Evolutionary conservation across 225 moss, liverwort and hornwort genomes (phyloP), one percentile per base, ranked within the genome.

Genomic region (Straminergon stramineum): DNA sequence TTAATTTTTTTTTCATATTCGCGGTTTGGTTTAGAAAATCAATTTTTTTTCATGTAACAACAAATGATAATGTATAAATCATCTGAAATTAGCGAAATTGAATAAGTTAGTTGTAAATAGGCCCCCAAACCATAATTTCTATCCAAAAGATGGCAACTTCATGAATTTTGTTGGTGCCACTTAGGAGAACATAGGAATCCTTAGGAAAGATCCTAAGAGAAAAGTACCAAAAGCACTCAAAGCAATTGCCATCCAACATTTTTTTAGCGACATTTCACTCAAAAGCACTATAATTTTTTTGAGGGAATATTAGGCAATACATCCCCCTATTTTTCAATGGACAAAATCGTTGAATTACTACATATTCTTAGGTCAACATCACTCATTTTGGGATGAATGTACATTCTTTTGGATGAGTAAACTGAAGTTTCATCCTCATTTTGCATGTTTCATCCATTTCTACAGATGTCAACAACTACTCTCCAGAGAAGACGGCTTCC

Each of bases 81-180:
- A 4, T 7, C 12, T 1, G 1, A 75, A 7, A 32, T 31, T 11
- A 51, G 51, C 11, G 12, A 51, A 75, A 18, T 20, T 32, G 4
- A 75, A 32, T 32, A 51, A 52, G 0, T 76, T 27, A 26, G 2
- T 15, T 18, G 6, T 0, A 0, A 31, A 48, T 1, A 75, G 18
- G 6, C 7, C 13, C 1, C 2, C 0, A 7, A 31, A 17, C 0
- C 4, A 31, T 0, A 0, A 12, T 19, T 32, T 52, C 34, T 34
- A 34, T 52, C 13, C 15, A 3, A 0, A 2, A 76, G 7, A 11
- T 32, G 10, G 0, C 32, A 32, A 76, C 32, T 52, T 76, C 2
- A 6, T 32, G 5, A 13, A 5, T 76, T 51, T 32, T 13, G 4
- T 51, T 32, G 7, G 2, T 0, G 0, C 7, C 13, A 52, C 32